These are phyloP conservation scores for Millerago galiae DNA, from an alignment of 805 yeast species.

Conservation along the genomic window DNA sequence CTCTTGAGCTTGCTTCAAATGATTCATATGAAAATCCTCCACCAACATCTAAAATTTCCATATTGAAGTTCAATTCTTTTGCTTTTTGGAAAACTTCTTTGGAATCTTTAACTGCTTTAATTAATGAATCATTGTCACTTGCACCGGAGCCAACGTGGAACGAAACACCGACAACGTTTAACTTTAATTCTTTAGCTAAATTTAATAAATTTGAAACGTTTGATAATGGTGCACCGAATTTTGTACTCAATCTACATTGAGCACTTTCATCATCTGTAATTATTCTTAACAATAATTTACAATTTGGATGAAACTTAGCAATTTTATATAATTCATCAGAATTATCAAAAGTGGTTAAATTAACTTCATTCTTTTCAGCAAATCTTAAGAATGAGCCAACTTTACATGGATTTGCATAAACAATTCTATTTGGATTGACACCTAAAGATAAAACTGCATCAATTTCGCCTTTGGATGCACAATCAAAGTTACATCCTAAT, in stretches of 20 bases:
- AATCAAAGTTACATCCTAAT: slow-evolving; percentile 78
- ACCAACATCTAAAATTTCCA: slow-evolving; percentile 75
- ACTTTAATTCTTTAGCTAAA: slow-evolving; percentile 52
- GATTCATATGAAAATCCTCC: slow-evolving; percentile 79
- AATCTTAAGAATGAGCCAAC: slow-evolving; percentile 73
- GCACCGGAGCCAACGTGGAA: slow-evolving; percentile 97
- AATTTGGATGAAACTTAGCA: slow-evolving; percentile 57
- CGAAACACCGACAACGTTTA: slow-evolving; percentile 77
- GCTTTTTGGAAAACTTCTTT: slow-evolving; percentile 61
- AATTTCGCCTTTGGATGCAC: slow-evolving; percentile 88
- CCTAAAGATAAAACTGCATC: slow-evolving; percentile 57
- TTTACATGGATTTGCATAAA: slow-evolving; percentile 94
- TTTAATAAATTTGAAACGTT: slow-evolving; percentile 50
- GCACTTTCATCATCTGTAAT: slow-evolving; percentile 87
- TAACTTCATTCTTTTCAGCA: slow-evolving; percentile 51
- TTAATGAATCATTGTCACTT: slow-evolving; percentile 57
- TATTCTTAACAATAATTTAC: slow-evolving; percentile 70
- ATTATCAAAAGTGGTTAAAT: slow-evolving; percentile 85
- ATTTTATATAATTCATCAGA: slow-evolving; percentile 77
- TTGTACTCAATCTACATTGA: slow-evolving; percentile 78
- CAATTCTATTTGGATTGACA: slow-evolving; percentile 56
- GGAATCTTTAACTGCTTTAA: slow-evolving; percentile 69
- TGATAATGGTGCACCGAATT: slow-evolving; percentile 74
- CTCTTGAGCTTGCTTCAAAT: slow-evolving; percentile 52
- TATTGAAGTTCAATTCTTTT: slow-evolving; percentile 34